Conservation (phyloP, 768 basidiomycete genomes). For the Pholiota molesta region DNA sequence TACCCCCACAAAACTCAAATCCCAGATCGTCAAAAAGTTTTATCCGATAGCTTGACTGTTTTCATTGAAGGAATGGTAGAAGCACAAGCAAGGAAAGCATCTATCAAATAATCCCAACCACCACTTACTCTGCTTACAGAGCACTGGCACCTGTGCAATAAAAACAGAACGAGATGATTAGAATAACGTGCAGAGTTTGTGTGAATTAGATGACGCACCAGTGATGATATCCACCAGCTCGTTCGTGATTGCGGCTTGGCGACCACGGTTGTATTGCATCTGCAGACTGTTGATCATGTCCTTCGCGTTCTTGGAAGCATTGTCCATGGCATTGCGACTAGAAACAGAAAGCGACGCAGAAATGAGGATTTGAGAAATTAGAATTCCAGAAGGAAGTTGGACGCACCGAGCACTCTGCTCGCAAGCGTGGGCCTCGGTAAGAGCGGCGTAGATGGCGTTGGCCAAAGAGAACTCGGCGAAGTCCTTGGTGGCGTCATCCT, state of each 20-base stretch:
- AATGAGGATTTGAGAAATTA: neutral
- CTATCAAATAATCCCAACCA: conserved; percentile 6
- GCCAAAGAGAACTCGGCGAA: conserved; percentile 94
- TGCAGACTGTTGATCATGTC: conserved; percentile 90
- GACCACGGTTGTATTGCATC: conserved; percentile 98
- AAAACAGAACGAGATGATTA: neutral
- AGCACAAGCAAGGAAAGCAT: conserved; percentile 1
- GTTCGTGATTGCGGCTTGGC: conserved; percentile 97
- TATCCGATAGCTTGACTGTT: neutral
- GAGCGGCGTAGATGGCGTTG: conserved; percentile 93
- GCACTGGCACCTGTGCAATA: conserved; percentile 43
- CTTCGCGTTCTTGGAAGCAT: conserved; percentile 96
- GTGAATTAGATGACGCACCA: conserved; percentile 53
- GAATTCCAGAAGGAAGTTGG: neutral
- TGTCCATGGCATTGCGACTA: conserved; percentile 99
- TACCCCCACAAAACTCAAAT: neutral
- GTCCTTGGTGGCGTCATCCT: conserved; percentile 94
- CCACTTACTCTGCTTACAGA: conserved; percentile 31
- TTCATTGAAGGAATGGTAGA: neutral
- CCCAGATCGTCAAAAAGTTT: neutral
- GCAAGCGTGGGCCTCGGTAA: conserved; percentile 94
- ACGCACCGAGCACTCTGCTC: conserved; percentile 88
- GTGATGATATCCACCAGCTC: conserved; percentile 93
- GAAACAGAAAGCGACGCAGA: conserved; percentile 4
- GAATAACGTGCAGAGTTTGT: neutral